phyloP scores from a whole-genome alignment of 2,329 filamentous ascomycete genomes.

The Epichloe uncinata region DNA sequence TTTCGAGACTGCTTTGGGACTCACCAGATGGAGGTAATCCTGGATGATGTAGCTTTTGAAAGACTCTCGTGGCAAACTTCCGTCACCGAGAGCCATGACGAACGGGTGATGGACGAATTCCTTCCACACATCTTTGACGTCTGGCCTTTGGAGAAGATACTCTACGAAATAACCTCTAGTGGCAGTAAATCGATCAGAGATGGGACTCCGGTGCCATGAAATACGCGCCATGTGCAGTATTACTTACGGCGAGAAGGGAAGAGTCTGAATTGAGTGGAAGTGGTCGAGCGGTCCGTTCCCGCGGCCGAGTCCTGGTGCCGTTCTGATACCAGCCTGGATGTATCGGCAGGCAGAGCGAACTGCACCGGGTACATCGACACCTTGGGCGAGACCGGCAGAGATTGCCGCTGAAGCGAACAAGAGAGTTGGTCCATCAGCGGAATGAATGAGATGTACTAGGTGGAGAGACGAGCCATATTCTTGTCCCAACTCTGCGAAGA shows the following conservation, averaged over 20 bases:
- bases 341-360: constrained; percentile 59
- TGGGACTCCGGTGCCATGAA: not conserved
- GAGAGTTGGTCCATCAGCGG: not conserved
- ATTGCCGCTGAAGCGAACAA: constrained; percentile 44
- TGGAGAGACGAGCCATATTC: not conserved
- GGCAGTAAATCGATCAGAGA: not conserved
- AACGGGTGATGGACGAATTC: constrained; percentile 72
- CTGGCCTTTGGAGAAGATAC: constrained; percentile 62
- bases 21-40: constrained; percentile 78
- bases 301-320: constrained; percentile 46
- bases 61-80: constrained; percentile 56
- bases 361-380: constrained; percentile 40
- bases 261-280: constrained; percentile 55
- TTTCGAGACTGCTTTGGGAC: constrained; percentile 9
- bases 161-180: constrained; percentile 64
- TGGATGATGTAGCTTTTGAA: constrained; percentile 88
- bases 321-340: constrained; percentile 56
- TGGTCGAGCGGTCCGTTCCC: constrained; percentile 66
- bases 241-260: constrained; percentile 54
- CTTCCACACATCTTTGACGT: constrained; percentile 64
- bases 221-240: not conserved
- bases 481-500: not conserved
- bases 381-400: constrained; percentile 55
- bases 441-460: too few relatives aligned
- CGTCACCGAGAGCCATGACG: constrained; percentile 61